A percentile compares a stretch with the other conserved stretches of the same genome.
These are phyloP conservation scores for Cutaneotrichosporon sp. DNA, from an alignment of 1,284 basidiomycete species.

Conservation along the genomic window DNA sequence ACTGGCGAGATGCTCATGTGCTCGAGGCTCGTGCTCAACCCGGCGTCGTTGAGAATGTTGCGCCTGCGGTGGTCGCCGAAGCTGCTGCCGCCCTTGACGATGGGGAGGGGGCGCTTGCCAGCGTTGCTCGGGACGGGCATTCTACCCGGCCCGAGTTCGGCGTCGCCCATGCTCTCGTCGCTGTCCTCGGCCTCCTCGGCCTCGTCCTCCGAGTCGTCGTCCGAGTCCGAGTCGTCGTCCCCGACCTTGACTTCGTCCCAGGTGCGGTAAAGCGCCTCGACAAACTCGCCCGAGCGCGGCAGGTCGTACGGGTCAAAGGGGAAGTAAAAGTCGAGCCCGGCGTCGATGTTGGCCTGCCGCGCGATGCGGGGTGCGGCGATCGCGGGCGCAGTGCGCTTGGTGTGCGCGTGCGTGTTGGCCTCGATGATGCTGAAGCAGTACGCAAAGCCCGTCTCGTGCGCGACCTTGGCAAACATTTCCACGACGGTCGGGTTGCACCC, in stretches of 20 bases:
- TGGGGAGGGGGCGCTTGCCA: slow-evolving; percentile 7
- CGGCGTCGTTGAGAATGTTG: slow-evolving; percentile 30
- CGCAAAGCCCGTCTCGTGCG: slow-evolving; percentile 85
- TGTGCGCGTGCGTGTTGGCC: slow-evolving; percentile 60
- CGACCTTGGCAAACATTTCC: slow-evolving; percentile 89
- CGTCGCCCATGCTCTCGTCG: slow-evolving; percentile 9
- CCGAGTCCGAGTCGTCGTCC: no score
- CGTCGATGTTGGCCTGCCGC: slow-evolving; percentile 57
- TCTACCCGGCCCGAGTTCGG: slow-evolving; percentile 4
- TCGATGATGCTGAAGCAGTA: slow-evolving; percentile 96
- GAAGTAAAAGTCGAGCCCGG: slow-evolving; percentile 91
- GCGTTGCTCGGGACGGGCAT: neutral
- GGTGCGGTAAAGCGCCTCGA: slow-evolving; percentile 59
- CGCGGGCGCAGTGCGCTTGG: slow-evolving; percentile 17
- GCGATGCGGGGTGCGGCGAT: slow-evolving; percentile 37
- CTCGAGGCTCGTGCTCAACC: slow-evolving; percentile 44
- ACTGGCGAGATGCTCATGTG: slow-evolving; percentile 49
- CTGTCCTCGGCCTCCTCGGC: slow-evolving; percentile 50
- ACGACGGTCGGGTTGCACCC: slow-evolving; percentile 89
- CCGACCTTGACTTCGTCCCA: slow-evolving; percentile 59
- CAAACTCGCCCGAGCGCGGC: slow-evolving; percentile 58
- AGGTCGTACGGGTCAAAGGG: slow-evolving; percentile 98
- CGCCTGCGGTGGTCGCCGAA: slow-evolving; percentile 18
- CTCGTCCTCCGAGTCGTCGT: slow-evolving; percentile 50
- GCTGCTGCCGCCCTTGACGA: slow-evolving; percentile 19